Conservation (phyloP, 177 flowering plant genomes). For the Vitis hybrid region DNA sequence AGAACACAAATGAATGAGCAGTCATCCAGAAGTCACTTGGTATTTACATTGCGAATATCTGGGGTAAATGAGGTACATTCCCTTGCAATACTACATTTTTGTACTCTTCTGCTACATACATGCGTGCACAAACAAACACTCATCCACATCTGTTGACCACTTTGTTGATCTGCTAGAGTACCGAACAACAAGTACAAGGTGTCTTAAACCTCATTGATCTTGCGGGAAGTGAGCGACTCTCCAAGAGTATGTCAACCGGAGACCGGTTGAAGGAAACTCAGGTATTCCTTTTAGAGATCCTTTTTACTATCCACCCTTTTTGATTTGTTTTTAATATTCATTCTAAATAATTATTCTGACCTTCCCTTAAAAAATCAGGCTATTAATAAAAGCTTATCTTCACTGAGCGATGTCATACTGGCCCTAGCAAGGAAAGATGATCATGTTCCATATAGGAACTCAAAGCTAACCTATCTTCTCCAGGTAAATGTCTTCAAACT, state of each 20-base stretch:
- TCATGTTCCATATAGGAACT: conserved; percentile 53
- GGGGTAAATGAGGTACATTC: conserved; percentile 45
- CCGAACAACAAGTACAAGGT: conserved; percentile 44
- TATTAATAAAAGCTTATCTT: conserved; percentile 46
- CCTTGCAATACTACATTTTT: neutral
- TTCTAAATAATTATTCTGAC: neutral
- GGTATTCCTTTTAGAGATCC: conserved; percentile 20
- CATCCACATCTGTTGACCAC: too few relatives aligned
- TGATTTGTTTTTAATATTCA: neutral
- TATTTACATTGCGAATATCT: conserved; percentile 47
- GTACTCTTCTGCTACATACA: neutral
- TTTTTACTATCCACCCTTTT: neutral
- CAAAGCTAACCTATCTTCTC: conserved; percentile 49
- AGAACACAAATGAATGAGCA: conserved; percentile 57
- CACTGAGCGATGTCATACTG: conserved; percentile 44
- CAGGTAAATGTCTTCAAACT: conserved; percentile 26
- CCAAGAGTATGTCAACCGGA: conserved; percentile 48
- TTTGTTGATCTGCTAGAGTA: conserved; percentile 16
- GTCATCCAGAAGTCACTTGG: conserved; percentile 59
- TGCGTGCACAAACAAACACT: too few relatives aligned
- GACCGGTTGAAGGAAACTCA: conserved; percentile 56
- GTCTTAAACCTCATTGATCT: conserved; percentile 50
- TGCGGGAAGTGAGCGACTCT: conserved; percentile 58
- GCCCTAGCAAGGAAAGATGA: conserved; percentile 48
- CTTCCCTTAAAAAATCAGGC: conserved; percentile 24